Conservation (phyloP, 2,329 filamentous ascomycete species). For the Bipolaris oryzae region DNA sequence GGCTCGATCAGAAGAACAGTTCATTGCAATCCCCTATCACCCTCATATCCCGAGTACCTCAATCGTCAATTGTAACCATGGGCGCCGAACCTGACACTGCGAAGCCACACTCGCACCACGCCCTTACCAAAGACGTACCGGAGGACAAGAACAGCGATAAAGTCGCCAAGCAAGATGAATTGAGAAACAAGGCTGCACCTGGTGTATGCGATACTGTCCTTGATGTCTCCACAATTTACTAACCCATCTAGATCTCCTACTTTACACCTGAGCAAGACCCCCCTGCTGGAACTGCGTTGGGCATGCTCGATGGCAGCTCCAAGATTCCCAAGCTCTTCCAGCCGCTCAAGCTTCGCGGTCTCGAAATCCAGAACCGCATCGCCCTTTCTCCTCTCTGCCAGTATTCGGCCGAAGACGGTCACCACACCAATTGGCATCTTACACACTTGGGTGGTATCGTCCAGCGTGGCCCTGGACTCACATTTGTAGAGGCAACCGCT, state of each 20-base stretch:
- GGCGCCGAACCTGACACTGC: conserved; percentile 28
- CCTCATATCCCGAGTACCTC: background rate
- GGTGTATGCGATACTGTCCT: conserved; percentile 41
- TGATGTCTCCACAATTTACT: background rate
- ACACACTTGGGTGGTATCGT: conserved; percentile 82
- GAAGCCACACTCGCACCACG: conserved; percentile 42
- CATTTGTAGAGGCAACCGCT: conserved; percentile 78
- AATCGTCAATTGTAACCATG: conserved; percentile 24
- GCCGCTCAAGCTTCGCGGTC: conserved; percentile 61
- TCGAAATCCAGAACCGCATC: conserved; percentile 72
- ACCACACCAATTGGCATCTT: conserved; percentile 80
- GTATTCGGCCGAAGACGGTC: conserved; percentile 71
- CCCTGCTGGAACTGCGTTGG: conserved; percentile 54
- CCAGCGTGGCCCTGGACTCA: conserved; percentile 73
- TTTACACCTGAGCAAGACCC: conserved; percentile 57
- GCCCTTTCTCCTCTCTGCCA: conserved; percentile 62
- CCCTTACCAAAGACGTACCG: conserved; percentile 35
- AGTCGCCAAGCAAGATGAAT: conserved; percentile 23
- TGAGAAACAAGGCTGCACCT: conserved; percentile 51
- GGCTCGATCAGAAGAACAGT: background rate
- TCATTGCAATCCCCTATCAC: background rate
- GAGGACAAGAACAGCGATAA: conserved; percentile 32
- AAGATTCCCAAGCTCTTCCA: conserved; percentile 65
- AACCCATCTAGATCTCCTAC: conserved; percentile 48
- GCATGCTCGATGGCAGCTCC: conserved; percentile 55